A percentile compares a stretch with the other conserved stretches of the same genome.
phyloP scores from a whole-genome alignment of 2,329 filamentous ascomycete species.

The Aurifilum marmelostoma region DNA sequence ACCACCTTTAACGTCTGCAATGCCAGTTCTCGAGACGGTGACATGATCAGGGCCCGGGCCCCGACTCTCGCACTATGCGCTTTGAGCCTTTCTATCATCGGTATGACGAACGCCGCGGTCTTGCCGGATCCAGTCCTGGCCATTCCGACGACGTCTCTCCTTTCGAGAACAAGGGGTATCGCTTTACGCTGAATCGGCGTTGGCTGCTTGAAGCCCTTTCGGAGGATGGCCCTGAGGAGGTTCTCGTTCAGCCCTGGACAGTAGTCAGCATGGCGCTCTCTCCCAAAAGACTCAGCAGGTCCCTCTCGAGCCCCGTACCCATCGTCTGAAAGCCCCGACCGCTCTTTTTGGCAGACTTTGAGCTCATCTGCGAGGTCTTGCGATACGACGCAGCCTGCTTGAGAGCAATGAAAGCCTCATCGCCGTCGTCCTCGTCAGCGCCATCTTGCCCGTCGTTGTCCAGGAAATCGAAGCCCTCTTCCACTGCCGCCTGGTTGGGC shows the following conservation, averaged over 20 bases:
- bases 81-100: conserved; percentile 94
- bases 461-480: conserved; percentile 50
- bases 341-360: conserved; percentile 87
- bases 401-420: conserved; percentile 89
- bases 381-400: conserved; percentile 86
- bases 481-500: conserved; percentile 40
- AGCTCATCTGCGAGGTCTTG: conserved; percentile 80
- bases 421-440: conserved; percentile 57
- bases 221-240: conserved; percentile 85
- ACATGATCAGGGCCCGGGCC: conserved; percentile 83
- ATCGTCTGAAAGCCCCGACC: conserved; percentile 93
- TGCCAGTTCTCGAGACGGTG: conserved; percentile 90
- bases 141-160: conserved; percentile 98
- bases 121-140: conserved; percentile 98
- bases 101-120: conserved; percentile 96
- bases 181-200: conserved; percentile 98
- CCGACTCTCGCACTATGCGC: conserved; percentile 86
- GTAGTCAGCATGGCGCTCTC: conserved; percentile 25
- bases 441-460: conserved; percentile 55
- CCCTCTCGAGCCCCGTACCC: conserved; percentile 50
- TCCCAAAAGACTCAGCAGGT: not conserved
- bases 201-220: conserved; percentile 94
- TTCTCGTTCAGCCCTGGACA: conserved; percentile 71
- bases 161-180: conserved; percentile 86
- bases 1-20: conserved; percentile 95